These are phyloP conservation scores for Trichosporon asahii DNA, from an alignment of 1,284 basidiomycete genomes.

Conservation along the genomic window DNA sequence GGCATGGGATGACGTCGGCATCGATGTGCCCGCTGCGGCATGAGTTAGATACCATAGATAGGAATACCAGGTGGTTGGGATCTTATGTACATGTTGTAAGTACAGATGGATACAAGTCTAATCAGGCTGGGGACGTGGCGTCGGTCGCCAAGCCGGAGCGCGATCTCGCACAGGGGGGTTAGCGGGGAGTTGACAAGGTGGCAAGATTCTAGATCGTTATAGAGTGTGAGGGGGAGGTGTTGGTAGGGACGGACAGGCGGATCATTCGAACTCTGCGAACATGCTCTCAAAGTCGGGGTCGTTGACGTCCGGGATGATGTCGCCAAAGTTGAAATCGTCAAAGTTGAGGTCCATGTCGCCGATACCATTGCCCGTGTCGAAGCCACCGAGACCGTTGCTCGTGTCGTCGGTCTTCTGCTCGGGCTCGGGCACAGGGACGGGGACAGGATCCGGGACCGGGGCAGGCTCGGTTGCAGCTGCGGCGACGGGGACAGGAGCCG, in stretches of 20 bases:
- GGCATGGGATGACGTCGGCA: constrained; percentile 43
- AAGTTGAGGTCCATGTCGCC: constrained; percentile 32
- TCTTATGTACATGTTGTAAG: constrained; percentile 10
- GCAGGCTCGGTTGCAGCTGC: neutral
- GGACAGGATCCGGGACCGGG: neutral
- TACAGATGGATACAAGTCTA: constrained; percentile 10
- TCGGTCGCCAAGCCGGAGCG: neutral
- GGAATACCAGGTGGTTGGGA: neutral
- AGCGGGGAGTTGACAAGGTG: neutral
- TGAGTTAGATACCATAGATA: constrained; percentile 6
- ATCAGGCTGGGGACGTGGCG: neutral
- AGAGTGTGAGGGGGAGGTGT: neutral
- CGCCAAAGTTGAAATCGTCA: constrained; percentile 41
- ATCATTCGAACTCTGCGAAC: constrained; percentile 38
- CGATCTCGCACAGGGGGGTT: neutral
- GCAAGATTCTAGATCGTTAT: neutral
- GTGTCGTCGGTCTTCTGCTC: constrained; percentile 9
- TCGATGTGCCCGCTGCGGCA: constrained; percentile 1
- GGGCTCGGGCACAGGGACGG: neutral
- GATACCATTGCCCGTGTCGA: too few species aligned
- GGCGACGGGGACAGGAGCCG: neutral
- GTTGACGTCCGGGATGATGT: constrained; percentile 36
- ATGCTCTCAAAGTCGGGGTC: constrained; percentile 37
- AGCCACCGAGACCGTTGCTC: neutral
- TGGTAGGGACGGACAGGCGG: neutral